A percentile compares a stretch with the other conserved stretches of the same genome.
Conservation (phyloP, 148 eudicot species). For the Beta vulgaris region DNA sequence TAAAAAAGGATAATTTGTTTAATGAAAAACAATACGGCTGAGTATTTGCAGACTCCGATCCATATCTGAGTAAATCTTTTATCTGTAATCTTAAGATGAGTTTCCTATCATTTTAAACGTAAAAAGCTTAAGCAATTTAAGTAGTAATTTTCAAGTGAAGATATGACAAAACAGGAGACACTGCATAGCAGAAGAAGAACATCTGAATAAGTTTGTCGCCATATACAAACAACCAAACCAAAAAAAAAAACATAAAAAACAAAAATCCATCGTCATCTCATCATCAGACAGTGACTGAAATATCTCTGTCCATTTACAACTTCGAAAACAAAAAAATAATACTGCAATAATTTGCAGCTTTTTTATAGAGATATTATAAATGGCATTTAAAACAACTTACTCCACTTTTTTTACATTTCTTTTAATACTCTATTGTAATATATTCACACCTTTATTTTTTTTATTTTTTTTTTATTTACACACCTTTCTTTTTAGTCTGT, state of each 20-base stretch:
- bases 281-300: conserved; percentile 26
- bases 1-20: background rate
- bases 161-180: conserved; percentile 22
- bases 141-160: background rate
- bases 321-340: conserved; percentile 5
- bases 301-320: conserved; percentile 17
- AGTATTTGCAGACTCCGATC: background rate
- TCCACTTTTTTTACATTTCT: no score
- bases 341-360: conserved; percentile 5
- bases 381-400: no score
- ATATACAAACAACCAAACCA: conserved; percentile 19
- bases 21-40: background rate
- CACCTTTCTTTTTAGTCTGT: no score
- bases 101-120: background rate
- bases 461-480: no score
- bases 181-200: conserved; percentile 23
- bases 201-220: conserved; percentile 22
- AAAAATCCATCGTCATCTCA: conserved; percentile 27
- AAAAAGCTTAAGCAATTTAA: background rate
- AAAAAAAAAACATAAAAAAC: conserved; percentile 1
- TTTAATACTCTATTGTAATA: no score
- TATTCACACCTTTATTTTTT: no score
- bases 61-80: conserved; percentile 18
- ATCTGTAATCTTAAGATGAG: background rate
- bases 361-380: no score